Evolutionary conservation across 495 filamentous ascomycete genomes (phyloP).

Genomic region (Aspergillus avenaceus): DNA sequence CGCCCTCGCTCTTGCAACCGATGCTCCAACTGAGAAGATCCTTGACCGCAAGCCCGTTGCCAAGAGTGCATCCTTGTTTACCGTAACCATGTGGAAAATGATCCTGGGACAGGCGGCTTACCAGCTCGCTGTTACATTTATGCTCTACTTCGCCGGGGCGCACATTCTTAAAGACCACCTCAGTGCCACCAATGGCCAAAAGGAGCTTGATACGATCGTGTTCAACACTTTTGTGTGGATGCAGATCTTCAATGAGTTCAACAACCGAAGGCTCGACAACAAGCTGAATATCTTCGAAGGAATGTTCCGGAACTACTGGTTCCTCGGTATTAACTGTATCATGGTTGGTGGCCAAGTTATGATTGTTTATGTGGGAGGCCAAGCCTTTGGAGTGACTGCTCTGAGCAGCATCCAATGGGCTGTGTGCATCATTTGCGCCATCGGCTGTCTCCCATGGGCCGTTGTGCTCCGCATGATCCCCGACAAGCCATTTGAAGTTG

Average conservation of each 20-base stretch:
- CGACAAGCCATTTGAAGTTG: slow-evolving; percentile 47
- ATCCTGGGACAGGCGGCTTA: slow-evolving; percentile 83
- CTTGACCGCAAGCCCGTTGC: slow-evolving; percentile 78
- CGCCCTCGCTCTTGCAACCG: slow-evolving; percentile 80
- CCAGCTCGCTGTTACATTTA: slow-evolving; percentile 72
- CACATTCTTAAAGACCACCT: slow-evolving; percentile 53
- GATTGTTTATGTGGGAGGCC: slow-evolving; percentile 73
- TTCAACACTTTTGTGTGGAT: slow-evolving; percentile 98
- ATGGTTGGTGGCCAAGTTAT: slow-evolving; percentile 78
- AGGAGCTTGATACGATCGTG: slow-evolving; percentile 65
- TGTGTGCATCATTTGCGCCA: slow-evolving; percentile 65
- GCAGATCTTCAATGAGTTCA: slow-evolving; percentile 96
- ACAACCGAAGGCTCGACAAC: slow-evolving; percentile 87
- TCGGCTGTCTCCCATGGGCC: slow-evolving; percentile 71
- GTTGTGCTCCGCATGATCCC: slow-evolving; percentile 66
- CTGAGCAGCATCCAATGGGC: slow-evolving; percentile 71
- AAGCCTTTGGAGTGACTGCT: slow-evolving; percentile 67
- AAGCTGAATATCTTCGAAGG: slow-evolving; percentile 87
- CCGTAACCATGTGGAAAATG: slow-evolving; percentile 94
- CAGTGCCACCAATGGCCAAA: slow-evolving; percentile 30
- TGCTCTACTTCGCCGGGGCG: slow-evolving; percentile 69
- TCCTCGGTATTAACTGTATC: slow-evolving; percentile 73
- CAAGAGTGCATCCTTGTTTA: slow-evolving; percentile 73
- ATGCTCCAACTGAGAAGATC: slow-evolving; percentile 74
- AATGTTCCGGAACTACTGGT: slow-evolving; percentile 72